Conservation (phyloP, 2,329 filamentous ascomycete species). For the Gaeumannomyces sp. region DNA sequence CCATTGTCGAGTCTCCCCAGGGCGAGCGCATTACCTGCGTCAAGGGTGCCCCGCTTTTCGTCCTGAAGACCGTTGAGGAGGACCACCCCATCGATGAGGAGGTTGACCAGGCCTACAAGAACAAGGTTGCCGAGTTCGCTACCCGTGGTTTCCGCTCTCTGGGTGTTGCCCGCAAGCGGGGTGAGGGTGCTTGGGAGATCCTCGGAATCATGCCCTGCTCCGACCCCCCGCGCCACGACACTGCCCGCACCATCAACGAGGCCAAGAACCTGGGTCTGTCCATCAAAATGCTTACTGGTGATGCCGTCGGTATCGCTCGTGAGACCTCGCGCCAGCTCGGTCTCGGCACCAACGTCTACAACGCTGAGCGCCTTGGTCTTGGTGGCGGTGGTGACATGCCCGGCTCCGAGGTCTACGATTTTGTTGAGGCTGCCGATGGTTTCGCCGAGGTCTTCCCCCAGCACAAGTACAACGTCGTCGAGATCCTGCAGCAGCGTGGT, state of each 20-base stretch:
- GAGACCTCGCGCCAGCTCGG: conserved; percentile 88
- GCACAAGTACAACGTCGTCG: conserved; percentile 92
- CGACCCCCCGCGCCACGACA: conserved; percentile 86
- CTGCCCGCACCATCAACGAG: conserved; percentile 83
- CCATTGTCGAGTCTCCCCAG: conserved; percentile 74
- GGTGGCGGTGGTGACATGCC: conserved; percentile 89
- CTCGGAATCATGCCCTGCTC: conserved; percentile 93
- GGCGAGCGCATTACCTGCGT: conserved; percentile 83
- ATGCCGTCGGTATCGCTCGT: conserved; percentile 86
- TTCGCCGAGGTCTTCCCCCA: conserved; percentile 93
- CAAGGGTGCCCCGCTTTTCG: conserved; percentile 84
- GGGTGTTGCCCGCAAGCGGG: conserved; percentile 85
- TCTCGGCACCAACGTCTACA: conserved; percentile 89
- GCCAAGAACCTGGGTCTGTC: conserved; percentile 81
- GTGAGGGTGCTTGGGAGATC: conserved; percentile 77
- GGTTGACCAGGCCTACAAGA: conserved; percentile 79
- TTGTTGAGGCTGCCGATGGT: conserved; percentile 90
- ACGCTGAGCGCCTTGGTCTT: conserved; percentile 85
- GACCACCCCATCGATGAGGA: conserved; percentile 73
- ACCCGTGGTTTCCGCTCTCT: conserved; percentile 91
- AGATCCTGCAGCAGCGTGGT: conserved; percentile 88
- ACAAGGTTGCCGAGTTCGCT: conserved; percentile 86
- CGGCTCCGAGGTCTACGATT: conserved; percentile 89
- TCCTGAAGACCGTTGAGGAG: conserved; percentile 80
- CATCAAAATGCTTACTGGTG: conserved; percentile 95